These are phyloP conservation scores for Phytophthora pisi DNA, from an alignment of 352 stramenopile genomes.

Conservation along the genomic window DNA sequence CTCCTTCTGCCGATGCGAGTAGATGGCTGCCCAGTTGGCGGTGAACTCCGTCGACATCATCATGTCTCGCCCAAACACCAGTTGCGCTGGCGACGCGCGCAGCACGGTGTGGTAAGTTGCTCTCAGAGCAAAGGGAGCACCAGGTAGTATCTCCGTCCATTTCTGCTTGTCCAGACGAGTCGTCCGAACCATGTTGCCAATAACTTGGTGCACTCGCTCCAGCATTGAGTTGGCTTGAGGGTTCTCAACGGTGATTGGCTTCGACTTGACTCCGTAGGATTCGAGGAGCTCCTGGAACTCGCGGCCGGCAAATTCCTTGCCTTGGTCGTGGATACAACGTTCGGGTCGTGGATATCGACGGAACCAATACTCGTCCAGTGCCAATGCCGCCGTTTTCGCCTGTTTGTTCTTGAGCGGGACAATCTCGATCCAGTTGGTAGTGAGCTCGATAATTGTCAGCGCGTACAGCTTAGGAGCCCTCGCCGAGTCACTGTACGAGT, in stretches of 20 bases:
- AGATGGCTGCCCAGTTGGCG: background rate
- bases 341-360: constrained; percentile 2
- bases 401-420: no score
- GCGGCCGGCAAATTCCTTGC: background rate
- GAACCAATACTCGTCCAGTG: constrained; percentile 5
- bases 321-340: background rate
- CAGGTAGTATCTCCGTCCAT: background rate
- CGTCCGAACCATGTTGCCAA: constrained; percentile 2
- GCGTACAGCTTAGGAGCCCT: no score
- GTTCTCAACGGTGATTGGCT: background rate
- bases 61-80: background rate
- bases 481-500: no score
- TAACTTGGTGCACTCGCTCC: background rate
- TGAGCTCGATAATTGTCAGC: no score
- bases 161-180: constrained; percentile 1
- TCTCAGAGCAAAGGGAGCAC: background rate
- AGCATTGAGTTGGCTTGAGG: constrained; percentile 1
- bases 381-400: no score
- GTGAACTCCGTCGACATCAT: background rate
- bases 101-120: background rate
- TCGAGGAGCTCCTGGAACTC: constrained; percentile 10
- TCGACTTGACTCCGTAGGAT: background rate
- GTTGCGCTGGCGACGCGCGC: background rate
- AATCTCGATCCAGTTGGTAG: no score
- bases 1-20: background rate